A percentile compares a stretch with the other conserved stretches of the same genome.
Evolutionary conservation across 257 asterid genomes (phyloP).

Genomic region (Solanum verrucosum): DNA sequence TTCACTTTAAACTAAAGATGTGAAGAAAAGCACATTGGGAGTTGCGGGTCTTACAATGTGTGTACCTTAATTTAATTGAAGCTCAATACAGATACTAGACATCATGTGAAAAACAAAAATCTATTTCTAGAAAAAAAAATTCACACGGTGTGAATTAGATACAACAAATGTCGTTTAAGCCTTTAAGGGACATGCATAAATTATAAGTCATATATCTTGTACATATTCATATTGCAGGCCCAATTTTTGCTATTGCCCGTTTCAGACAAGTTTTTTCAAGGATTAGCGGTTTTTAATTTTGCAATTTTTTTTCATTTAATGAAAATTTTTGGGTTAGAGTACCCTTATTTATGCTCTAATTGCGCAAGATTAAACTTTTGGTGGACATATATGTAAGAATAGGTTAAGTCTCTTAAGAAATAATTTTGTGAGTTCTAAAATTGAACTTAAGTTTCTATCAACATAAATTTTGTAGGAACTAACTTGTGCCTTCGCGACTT

Average conservation of each 20-base stretch:
- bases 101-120: fast-evolving
- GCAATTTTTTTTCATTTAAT: no score
- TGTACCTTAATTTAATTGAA: fast-evolving
- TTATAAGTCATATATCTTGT: no score
- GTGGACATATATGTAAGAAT: not conserved
- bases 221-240: not conserved
- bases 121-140: no score
- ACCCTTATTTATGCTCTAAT: no score
- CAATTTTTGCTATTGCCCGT: not conserved
- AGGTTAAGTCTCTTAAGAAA: not conserved
- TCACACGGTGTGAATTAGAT: not conserved
- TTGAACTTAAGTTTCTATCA: not conserved
- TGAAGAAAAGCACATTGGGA: not conserved
- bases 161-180: not conserved
- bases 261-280: no score
- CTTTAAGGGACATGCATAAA: not conserved
- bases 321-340: no score
- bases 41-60: fast-evolving
- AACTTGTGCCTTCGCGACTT: no score
- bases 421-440: no score
- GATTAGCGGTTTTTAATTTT: no score
- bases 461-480: not conserved
- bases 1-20: fast-evolving
- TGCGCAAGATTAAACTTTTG: not conserved
- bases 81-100: fast-evolving